Base-by-base conservation (phyloP, 345 rosid species). In the Gossypioides kirkii region DNA sequence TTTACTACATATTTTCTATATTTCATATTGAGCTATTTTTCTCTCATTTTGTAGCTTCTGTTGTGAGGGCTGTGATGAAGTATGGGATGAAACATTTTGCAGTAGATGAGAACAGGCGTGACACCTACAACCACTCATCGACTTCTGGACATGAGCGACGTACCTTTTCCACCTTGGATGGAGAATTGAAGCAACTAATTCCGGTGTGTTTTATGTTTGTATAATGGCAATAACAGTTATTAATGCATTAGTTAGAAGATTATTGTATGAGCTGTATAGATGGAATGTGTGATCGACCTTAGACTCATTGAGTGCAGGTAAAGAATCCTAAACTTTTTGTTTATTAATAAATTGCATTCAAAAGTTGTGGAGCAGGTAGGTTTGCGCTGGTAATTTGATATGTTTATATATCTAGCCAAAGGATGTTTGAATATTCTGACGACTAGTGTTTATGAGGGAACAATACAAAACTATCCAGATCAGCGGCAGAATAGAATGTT, bases 61-160 rank as follows among this genome's bases (percentile, higher is more conserved):
- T 95, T 71, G 84, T 90, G 77, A 95, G 79, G 87, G 91, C 94
- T 41, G 97, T 92, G 54, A 77, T 84, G 80, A 95, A 86, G 81
- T 87, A 92, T 74, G 98, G 96, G 69, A 92, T 85, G 91, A 95
- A 91, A 80, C 92, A 87, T 43, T 82, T 79, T 82, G 73, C 82
- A 28, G 75, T 89, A 52, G 97, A 92, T 77, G 99, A 91, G 79
- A 88, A 90, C 80, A 92, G 73, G 77, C 96, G 99, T 2, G 90
- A 91, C 58, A 86, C 90, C 20, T 95, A 95, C 82, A 80, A 80
- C 74, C 81, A 72, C 65, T 69, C 84, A n/a, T 66, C 75, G 14
- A 73, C 82, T 71, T 85, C 81, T 69, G 78, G 74, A n/a, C 83
- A 72, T 9, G 91, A 83, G 73, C 77, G 84, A 3, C 84, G 84